Evolutionary conservation across 2,329 filamentous ascomycete genomes (phyloP).

Genomic region (Metarhizium robertsii): DNA sequence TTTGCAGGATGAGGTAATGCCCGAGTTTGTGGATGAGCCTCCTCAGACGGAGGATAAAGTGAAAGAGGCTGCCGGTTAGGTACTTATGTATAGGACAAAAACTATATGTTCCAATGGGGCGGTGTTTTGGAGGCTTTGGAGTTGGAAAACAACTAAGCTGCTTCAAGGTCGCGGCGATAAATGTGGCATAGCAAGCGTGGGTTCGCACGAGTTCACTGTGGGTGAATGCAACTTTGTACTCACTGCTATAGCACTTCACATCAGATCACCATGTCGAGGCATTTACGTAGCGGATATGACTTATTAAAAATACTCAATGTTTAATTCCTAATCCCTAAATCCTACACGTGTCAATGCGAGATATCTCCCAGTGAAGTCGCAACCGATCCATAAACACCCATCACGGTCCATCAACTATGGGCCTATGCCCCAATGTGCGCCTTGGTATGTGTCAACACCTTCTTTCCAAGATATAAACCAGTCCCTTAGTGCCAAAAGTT

Average conservation of each 20-base stretch:
- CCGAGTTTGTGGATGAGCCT: slow-evolving; percentile 88
- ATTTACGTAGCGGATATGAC: background rate
- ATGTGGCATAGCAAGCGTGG: background rate
- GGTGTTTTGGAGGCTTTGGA: no score
- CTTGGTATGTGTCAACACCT: background rate
- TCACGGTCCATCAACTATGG: background rate
- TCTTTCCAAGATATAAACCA: background rate
- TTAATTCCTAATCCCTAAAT: background rate
- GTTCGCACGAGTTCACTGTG: background rate
- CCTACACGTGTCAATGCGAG: background rate
- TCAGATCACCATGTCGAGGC: background rate
- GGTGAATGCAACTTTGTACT: background rate
- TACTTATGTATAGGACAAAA: background rate
- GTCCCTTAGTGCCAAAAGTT: no score
- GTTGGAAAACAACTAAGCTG: no score
- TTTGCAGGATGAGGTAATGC: slow-evolving; percentile 76
- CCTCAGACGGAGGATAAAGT: slow-evolving; percentile 65
- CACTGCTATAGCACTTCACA: background rate
- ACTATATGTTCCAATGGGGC: background rate
- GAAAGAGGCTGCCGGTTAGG: slow-evolving; percentile 63
- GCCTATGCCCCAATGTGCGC: background rate
- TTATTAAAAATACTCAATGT: background rate
- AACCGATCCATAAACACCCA: background rate
- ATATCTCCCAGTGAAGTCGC: background rate
- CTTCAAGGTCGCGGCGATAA: background rate